These are phyloP conservation scores for Penicillium ucsense DNA, from an alignment of 495 filamentous ascomycete species.

Conservation along the genomic window DNA sequence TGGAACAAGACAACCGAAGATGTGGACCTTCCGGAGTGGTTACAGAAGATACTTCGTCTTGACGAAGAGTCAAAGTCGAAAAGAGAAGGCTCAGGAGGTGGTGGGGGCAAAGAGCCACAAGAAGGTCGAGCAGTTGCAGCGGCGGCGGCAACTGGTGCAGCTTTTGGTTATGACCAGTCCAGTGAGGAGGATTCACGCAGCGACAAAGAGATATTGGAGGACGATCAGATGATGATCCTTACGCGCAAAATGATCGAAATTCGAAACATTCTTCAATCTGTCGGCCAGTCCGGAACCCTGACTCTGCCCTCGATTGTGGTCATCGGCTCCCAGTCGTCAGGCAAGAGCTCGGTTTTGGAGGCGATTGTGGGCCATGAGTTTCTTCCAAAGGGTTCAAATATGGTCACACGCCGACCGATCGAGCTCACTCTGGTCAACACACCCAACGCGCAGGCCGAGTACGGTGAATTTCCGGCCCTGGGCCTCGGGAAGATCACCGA, in stretches of 20 bases:
- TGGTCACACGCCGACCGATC: constrained; percentile 95
- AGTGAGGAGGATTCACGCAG: constrained; percentile 60
- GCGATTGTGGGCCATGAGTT: constrained; percentile 98
- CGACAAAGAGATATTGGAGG: constrained; percentile 58
- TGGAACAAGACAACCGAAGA: constrained; percentile 79
- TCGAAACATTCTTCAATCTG: constrained; percentile 74
- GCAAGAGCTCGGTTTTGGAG: constrained; percentile 95
- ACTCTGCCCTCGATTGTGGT: constrained; percentile 94
- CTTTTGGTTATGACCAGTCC: constrained; percentile 66
- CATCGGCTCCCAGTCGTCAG: constrained; percentile 95
- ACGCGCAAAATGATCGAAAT: constrained; percentile 99
- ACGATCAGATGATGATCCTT: constrained; percentile 99
- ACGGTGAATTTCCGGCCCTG: constrained; percentile 92
- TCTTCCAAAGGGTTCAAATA: constrained; percentile 92
- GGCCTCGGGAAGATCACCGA: constrained; percentile 87
- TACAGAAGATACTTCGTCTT: constrained; percentile 60
- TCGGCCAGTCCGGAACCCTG: constrained; percentile 81
- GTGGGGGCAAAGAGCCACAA: constrained; percentile 48
- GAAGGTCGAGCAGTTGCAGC: constrained; percentile 44
- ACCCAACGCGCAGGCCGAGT: constrained; percentile 79
- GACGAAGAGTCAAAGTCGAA: constrained; percentile 40
- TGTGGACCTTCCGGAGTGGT: constrained; percentile 74
- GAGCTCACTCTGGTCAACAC: constrained; percentile 96
- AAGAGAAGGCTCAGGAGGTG: constrained; percentile 27
- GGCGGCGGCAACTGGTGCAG: constrained; percentile 55